Evolutionary conservation across 495 filamentous ascomycete genomes (phyloP).

Genomic region (Trichocladium antarcticum): DNA sequence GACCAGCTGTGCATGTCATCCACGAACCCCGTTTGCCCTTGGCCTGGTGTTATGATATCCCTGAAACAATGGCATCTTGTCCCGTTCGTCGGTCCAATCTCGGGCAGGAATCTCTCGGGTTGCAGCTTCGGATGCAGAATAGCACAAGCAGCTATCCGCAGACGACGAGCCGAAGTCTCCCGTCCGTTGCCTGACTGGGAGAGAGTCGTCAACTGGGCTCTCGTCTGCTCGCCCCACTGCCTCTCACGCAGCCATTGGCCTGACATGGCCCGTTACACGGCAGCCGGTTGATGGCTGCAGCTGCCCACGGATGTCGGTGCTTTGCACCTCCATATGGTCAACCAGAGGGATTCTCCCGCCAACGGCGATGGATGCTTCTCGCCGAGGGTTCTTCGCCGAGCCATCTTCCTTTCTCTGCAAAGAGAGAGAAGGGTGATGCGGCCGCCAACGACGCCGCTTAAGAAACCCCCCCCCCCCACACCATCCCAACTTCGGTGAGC

Average conservation of each 20-base stretch:
- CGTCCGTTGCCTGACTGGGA: background rate
- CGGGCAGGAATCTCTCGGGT: too few species aligned
- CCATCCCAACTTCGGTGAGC: background rate
- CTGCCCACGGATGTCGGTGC: background rate
- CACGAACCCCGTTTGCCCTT: too few species aligned
- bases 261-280: background rate
- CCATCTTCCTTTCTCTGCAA: background rate
- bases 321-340: background rate
- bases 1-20: too few species aligned
- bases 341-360: background rate
- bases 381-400: background rate
- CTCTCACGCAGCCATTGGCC: background rate
- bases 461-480: background rate
- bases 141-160: too few species aligned
- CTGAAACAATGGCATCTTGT: too few species aligned
- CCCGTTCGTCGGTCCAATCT: too few species aligned
- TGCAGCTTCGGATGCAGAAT: too few species aligned
- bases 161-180: background rate
- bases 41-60: too few species aligned
- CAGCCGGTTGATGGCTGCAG: constrained; percentile 2
- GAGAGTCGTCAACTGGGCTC: background rate
- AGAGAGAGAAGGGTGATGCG: background rate
- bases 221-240: background rate
- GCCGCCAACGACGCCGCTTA: background rate
- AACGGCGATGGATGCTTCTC: background rate